A percentile compares a stretch with the other conserved stretches of the same genome.
These are phyloP conservation scores for Trichoderma cornu-damae DNA, from an alignment of 2,329 filamentous ascomycete species.

Conservation along the genomic window DNA sequence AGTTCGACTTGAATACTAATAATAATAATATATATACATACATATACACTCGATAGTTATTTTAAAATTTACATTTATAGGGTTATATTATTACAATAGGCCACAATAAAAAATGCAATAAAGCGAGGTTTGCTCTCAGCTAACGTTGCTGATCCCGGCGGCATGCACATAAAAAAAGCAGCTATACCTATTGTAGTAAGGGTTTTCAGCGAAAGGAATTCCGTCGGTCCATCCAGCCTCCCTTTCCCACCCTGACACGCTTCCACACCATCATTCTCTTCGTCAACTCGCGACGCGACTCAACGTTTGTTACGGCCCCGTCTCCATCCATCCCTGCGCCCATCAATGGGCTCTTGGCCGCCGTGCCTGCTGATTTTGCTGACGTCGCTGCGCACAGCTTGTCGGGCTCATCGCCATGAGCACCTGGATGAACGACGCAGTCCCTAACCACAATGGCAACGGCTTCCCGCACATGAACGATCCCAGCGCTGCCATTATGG, in stretches of 20 bases:
- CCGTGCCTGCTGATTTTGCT: slow-evolving; percentile 40
- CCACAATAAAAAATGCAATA: too few relatives aligned
- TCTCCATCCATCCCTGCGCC: slow-evolving; percentile 38
- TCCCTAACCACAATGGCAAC: slow-evolving; percentile 66
- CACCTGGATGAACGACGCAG: slow-evolving; percentile 68
- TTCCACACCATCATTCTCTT: slow-evolving; percentile 26
- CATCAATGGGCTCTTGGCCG: slow-evolving; percentile 39
- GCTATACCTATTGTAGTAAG: too few relatives aligned
- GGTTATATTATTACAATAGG: too few relatives aligned
- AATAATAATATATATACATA: too few relatives aligned
- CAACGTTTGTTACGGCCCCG: slow-evolving; percentile 41
- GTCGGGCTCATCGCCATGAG: slow-evolving; percentile 56
- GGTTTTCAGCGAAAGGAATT: too few relatives aligned
- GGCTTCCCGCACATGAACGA: slow-evolving; percentile 62
- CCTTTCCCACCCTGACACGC: slow-evolving; percentile 32
- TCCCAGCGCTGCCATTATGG: slow-evolving; percentile 58
- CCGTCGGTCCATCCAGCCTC: too few relatives aligned
- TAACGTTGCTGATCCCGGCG: too few relatives aligned
- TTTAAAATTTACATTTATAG: too few relatives aligned
- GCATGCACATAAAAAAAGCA: too few relatives aligned
- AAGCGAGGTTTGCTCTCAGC: too few relatives aligned
- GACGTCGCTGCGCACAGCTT: slow-evolving; percentile 41
- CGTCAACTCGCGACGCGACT: slow-evolving; percentile 42
- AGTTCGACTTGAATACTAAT: too few relatives aligned
- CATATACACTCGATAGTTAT: too few relatives aligned